A percentile compares a stretch with the other conserved stretches of the same genome.
Conservation (phyloP, 768 basidiomycete genomes). For the Polyporus arcularius region DNA sequence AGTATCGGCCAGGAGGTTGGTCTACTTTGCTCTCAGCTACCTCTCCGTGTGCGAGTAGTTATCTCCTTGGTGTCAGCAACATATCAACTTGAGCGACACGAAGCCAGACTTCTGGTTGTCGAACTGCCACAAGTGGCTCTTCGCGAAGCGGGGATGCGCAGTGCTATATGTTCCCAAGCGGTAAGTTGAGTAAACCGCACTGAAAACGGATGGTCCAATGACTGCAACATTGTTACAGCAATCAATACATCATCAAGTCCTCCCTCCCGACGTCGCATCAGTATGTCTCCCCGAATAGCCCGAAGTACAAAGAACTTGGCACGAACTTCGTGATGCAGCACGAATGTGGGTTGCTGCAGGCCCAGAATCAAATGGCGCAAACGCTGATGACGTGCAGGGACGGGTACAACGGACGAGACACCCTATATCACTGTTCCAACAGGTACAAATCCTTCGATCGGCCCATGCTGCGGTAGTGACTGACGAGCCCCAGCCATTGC, state of each 20-base stretch:
- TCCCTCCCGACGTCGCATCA: slow-evolving; percentile 56
- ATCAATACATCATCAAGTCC: slow-evolving; percentile 62
- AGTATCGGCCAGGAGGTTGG: slow-evolving; percentile 67
- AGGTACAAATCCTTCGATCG: slow-evolving; percentile 37
- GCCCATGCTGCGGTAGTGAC: neutral
- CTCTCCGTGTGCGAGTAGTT: neutral
- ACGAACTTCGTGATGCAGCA: slow-evolving; percentile 28
- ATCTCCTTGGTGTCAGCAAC: slow-evolving; percentile 14
- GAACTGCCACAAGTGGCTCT: slow-evolving; percentile 90
- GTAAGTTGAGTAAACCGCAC: slow-evolving; percentile 32
- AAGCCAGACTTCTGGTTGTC: slow-evolving; percentile 81
- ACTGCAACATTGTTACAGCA: slow-evolving; percentile 38
- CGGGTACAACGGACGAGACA: slow-evolving; percentile 43
- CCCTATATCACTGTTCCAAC: slow-evolving; percentile 54
- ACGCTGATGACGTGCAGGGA: slow-evolving; percentile 52
- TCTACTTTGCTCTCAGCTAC: neutral
- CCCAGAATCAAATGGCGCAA: neutral
- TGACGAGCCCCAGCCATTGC: slow-evolving; percentile 50
- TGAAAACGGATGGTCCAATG: neutral
- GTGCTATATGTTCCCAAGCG: slow-evolving; percentile 73
- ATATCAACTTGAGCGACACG: slow-evolving; percentile 54
- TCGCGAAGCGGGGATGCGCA: slow-evolving; percentile 64
- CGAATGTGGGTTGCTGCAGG: slow-evolving; percentile 20
- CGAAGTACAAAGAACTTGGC: slow-evolving; percentile 1
- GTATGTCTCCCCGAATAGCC: slow-evolving; percentile 48